Base-by-base conservation (phyloP, 768 basidiomycete species). In the Coprinopsis sp. region DNA sequence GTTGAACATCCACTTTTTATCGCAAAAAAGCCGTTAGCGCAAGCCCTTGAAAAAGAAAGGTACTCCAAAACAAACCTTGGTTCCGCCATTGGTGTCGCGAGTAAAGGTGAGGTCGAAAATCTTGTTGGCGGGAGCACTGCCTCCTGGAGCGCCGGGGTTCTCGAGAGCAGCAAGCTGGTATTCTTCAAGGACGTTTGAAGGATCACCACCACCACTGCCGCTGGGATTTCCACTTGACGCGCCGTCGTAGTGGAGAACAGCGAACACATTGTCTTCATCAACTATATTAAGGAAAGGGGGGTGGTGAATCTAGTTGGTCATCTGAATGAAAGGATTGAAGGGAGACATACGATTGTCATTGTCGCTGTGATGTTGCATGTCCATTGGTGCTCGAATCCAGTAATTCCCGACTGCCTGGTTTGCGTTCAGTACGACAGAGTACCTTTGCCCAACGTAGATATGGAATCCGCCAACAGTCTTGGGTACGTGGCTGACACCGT, bases 371-470 rank as follows among this genome's bases (percentile, higher is more conserved):
- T 51, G 38, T 29, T 51, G 37, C 13, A 51, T 18, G 11, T 51
- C 50, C 45, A 51, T 51, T 8, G 50, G 56, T 37, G 57, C 60
- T 31, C 57, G 57, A 37, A 68, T 52, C 57, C 69, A 71, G 50
- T 72, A 73, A 49, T 72, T 73, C 18, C 44, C 57, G 2, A 70
- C 53, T 0, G 60, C 51, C 44, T 70, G 65, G 44, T 66, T 63
- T 4, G 71, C 68, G 8, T 62, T 49, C 19, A 73, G 52, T 48
- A 67, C 54, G 23, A 57, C 49, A 2, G 58, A 76, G 43, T 77
- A 77, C 10, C 75, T 66, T 51, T 77, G 75, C 3, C 65, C 70
- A 11, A 64, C 63, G 33, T 60, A 65, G 37, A 74, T 54, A 7
- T 63, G 56, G 33, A 72, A 54, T 25, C 54, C 59, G 47, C 69